Conservation (phyloP, 176 grass and related monocot species). For the Hyparrhenia diplandra region DNA sequence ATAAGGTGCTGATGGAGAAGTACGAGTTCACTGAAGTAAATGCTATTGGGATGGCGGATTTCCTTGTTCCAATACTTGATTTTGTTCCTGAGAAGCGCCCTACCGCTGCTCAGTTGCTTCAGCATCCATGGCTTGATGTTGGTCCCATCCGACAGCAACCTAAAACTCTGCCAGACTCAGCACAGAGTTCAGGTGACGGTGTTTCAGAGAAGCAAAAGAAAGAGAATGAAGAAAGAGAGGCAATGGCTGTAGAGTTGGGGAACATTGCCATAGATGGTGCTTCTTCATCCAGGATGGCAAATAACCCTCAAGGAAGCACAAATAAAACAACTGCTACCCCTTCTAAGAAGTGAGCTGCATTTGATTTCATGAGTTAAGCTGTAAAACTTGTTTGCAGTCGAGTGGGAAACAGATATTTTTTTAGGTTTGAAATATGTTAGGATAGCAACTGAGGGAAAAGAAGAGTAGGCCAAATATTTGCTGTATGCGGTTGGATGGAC, state of each 20-base stretch:
- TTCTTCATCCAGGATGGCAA: conserved; percentile 42
- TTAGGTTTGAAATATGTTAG: conserved; percentile 47
- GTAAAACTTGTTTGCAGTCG: conserved; percentile 5
- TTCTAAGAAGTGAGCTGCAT: conserved; percentile 55
- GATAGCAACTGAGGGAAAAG: conserved; percentile 19
- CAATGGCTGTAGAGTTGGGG: conserved; percentile 61
- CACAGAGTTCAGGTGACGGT: conserved; percentile 24
- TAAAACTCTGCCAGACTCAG: conserved; percentile 7
- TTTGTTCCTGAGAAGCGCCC: conserved; percentile 94
- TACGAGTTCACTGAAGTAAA: conserved; percentile 71
- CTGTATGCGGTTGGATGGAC: conserved; percentile 36
- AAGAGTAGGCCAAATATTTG: conserved; percentile 42
- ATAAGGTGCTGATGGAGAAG: conserved; percentile 90
- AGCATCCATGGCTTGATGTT: conserved; percentile 78
- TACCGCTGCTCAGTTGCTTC: conserved; percentile 68
- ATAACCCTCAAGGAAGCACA: conserved; percentile 30
- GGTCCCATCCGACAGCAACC: conserved; percentile 45
- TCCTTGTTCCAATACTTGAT: conserved; percentile 91
- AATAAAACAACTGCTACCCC: conserved; percentile 45
- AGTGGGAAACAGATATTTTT: conserved; percentile 28
- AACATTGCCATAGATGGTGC: conserved; percentile 79
- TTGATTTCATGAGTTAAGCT: conserved; percentile 17
- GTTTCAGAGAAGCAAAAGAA: conserved; percentile 57
- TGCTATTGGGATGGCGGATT: conserved; percentile 69
- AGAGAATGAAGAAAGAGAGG: conserved; percentile 80